These are phyloP conservation scores for Helichrysum umbraculigerum DNA, from an alignment of 129 eudicot genomes.

Conservation along the genomic window DNA sequence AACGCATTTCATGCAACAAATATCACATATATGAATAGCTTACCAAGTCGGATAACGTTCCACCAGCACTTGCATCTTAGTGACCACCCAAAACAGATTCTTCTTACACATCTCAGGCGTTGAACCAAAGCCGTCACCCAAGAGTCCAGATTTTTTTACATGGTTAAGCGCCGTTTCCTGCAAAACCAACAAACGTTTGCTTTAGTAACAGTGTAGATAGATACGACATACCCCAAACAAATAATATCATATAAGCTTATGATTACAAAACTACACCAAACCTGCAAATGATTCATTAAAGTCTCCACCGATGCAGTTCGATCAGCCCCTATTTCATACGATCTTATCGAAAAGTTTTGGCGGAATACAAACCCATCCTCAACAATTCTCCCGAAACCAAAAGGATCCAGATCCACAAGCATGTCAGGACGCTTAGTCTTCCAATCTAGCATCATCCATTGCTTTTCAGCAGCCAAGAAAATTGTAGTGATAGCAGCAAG, in stretches of 20 bases:
- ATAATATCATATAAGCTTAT: background rate
- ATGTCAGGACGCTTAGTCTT: constrained; percentile 88
- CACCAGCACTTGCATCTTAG: constrained; percentile 88
- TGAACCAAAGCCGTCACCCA: constrained; percentile 94
- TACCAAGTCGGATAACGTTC: constrained; percentile 99
- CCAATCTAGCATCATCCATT: constrained; percentile 99
- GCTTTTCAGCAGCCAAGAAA: constrained; percentile 98
- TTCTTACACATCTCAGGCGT: constrained; percentile 95
- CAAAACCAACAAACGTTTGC: constrained; percentile 18
- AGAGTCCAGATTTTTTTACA: constrained; percentile 76
- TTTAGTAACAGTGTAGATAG: constrained; percentile 6
- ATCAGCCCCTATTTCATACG: constrained; percentile 99
- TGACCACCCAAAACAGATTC: constrained; percentile 98
- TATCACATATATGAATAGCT: constrained; percentile 1
- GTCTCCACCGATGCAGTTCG: constrained; percentile 95
- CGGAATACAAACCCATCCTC: constrained; percentile 89
- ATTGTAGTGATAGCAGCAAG: constrained; percentile 98
- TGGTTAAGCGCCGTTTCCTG: constrained; percentile 99
- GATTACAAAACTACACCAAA: constrained; percentile 2
- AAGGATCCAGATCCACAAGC: constrained; percentile 90
- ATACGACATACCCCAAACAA: background rate
- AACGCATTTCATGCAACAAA: background rate
- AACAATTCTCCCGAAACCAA: constrained; percentile 80
- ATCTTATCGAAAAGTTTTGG: constrained; percentile 91
- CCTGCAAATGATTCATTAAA: constrained; percentile 98